These are phyloP conservation scores for Aspergillus niger DNA, from an alignment of 2,329 filamentous ascomycete genomes.

Conservation along the genomic window DNA sequence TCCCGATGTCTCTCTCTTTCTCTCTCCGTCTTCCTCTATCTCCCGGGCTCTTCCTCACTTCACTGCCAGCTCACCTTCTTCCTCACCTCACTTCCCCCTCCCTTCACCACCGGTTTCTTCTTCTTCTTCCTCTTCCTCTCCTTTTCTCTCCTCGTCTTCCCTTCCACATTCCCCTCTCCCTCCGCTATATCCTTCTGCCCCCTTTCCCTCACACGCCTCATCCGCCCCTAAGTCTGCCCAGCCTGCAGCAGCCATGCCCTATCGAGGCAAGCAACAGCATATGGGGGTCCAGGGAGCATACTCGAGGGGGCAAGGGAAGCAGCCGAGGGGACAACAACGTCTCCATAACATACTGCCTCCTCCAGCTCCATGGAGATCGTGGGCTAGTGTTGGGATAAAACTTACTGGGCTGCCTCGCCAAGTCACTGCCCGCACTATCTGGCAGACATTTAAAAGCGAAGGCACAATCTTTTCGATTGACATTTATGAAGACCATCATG, in stretches of 20 bases:
- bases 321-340: background rate
- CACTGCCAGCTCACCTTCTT: background rate
- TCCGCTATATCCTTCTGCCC: constrained; percentile 2
- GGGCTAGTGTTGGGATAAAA: constrained; percentile 43
- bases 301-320: no score
- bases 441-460: constrained; percentile 53
- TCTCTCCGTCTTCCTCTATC: background rate
- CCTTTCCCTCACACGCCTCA: constrained; percentile 1
- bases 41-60: background rate
- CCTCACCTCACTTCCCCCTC: background rate
- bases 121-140: background rate
- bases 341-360: background rate
- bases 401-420: constrained; percentile 39
- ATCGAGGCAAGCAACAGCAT: background rate
- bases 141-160: constrained; percentile 1
- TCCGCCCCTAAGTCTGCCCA: background rate
- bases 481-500: constrained; percentile 50
- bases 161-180: background rate
- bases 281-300: no score
- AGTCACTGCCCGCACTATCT: constrained; percentile 47
- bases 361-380: constrained; percentile 38
- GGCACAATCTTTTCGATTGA: constrained; percentile 61
- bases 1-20: background rate
- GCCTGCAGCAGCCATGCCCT: background rate
- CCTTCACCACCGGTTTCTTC: background rate